phyloP scores from a whole-genome alignment of 2,329 filamentous ascomycete species.

The Arthrobotrys iridis region DNA sequence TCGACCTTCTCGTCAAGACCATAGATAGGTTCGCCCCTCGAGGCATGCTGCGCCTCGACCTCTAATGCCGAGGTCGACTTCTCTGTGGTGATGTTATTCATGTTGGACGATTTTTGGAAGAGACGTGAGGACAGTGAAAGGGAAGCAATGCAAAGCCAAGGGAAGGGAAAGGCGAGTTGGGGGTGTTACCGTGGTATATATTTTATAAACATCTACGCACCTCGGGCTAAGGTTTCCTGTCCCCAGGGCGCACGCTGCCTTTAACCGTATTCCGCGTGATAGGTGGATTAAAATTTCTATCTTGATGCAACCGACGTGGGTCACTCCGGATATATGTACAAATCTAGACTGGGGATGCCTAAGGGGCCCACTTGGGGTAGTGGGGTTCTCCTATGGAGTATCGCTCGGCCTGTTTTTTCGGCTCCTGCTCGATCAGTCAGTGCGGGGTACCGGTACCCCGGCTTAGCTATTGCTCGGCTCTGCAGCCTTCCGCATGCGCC shows the following conservation, averaged over 20 bases:
- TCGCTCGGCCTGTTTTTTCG: conserved; percentile 10
- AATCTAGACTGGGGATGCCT: conserved; percentile 28
- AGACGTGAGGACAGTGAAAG: conserved; percentile 44
- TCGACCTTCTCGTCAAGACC: conserved; percentile 59
- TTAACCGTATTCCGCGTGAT: conserved; percentile 26
- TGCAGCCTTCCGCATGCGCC: conserved; percentile 12
- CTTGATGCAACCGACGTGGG: conserved; percentile 30
- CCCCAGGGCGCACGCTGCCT: neutral
- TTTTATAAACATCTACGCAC: conserved; percentile 29
- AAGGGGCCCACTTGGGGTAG: conserved; percentile 10
- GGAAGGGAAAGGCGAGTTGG: conserved; percentile 15
- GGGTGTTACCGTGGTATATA: conserved; percentile 30
- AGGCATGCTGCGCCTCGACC: conserved; percentile 60
- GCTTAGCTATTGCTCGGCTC: conserved; percentile 21
- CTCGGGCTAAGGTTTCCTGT: conserved; percentile 19
- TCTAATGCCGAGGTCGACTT: conserved; percentile 59
- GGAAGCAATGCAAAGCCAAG: conserved; percentile 16
- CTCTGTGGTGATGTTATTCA: conserved; percentile 60
- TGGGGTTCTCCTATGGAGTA: neutral
- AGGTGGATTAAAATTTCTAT: conserved; percentile 36
- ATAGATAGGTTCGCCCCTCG: conserved; percentile 59
- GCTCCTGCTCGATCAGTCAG: conserved; percentile 5
- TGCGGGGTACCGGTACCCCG: conserved; percentile 19
- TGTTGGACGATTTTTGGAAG: conserved; percentile 58
- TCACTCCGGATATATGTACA: conserved; percentile 35